Evolutionary conservation across 2,329 filamentous ascomycete species (phyloP).

Genomic region (Aureobasidium pullulans): DNA sequence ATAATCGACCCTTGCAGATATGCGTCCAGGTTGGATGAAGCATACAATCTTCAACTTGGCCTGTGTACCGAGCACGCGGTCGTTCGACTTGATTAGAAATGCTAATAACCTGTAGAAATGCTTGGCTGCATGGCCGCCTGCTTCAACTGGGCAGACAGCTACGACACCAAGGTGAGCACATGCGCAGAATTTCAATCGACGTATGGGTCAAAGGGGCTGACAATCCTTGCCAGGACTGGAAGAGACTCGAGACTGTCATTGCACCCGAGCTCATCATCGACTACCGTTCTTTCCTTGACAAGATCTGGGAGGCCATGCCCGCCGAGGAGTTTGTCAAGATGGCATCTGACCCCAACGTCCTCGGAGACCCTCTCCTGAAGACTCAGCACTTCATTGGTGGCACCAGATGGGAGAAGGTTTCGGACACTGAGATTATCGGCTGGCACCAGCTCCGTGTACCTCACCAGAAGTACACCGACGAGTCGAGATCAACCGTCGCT

Average conservation of each 20-base stretch:
- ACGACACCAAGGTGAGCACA: slow-evolving; percentile 49
- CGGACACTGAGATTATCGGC: slow-evolving; percentile 42
- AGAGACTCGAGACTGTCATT: slow-evolving; percentile 52
- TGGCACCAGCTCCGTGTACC: slow-evolving; percentile 53
- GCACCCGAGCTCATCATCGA: slow-evolving; percentile 59
- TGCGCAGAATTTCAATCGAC: neutral
- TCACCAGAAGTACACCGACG: slow-evolving; percentile 49
- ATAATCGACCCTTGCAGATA: neutral
- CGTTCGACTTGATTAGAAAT: neutral
- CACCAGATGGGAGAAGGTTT: slow-evolving; percentile 44
- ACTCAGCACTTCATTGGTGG: slow-evolving; percentile 53
- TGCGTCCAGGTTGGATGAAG: neutral
- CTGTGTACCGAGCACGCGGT: neutral
- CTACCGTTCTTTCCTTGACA: slow-evolving; percentile 54
- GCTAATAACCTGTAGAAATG: slow-evolving; percentile 23
- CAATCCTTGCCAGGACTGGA: slow-evolving; percentile 43
- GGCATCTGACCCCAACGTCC: slow-evolving; percentile 45
- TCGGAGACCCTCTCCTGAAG: slow-evolving; percentile 48
- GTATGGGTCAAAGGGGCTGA: neutral
- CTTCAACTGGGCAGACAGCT: slow-evolving; percentile 56
- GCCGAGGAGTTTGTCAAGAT: slow-evolving; percentile 47
- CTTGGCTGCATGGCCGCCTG: slow-evolving; percentile 25
- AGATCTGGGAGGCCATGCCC: slow-evolving; percentile 50
- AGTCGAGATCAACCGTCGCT: slow-evolving; percentile 37
- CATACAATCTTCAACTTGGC: neutral